Evolutionary conservation across 2,329 filamentous ascomycete genomes (phyloP).

Genomic region (Byssochlamys sp.): DNA sequence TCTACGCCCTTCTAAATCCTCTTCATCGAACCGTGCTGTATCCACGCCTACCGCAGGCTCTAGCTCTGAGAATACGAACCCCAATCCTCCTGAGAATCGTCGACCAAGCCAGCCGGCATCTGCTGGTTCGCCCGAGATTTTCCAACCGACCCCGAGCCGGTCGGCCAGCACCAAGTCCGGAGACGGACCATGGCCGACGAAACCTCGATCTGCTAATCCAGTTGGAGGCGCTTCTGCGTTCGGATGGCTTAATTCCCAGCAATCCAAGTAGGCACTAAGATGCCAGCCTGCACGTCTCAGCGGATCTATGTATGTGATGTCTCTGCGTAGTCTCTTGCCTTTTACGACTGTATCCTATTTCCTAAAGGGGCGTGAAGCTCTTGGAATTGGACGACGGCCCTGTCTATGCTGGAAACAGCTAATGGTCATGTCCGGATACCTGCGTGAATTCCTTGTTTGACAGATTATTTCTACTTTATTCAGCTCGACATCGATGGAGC

Average conservation of each 20-base stretch:
- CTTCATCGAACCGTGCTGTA: slow-evolving; percentile 30
- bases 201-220: slow-evolving; percentile 62
- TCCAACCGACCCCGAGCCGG: slow-evolving; percentile 9
- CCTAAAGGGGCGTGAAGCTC: background rate
- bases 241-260: slow-evolving; percentile 65
- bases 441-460: background rate
- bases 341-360: background rate
- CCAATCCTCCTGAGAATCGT: slow-evolving; percentile 6
- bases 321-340: background rate
- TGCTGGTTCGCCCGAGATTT: slow-evolving; percentile 6
- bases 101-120: slow-evolving; percentile 2
- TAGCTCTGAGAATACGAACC: background rate
- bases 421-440: background rate
- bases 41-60: slow-evolving; percentile 16
- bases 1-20: slow-evolving; percentile 62
- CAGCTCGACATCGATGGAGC: background rate
- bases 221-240: slow-evolving; percentile 89
- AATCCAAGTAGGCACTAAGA: slow-evolving; percentile 3
- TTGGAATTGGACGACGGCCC: background rate
- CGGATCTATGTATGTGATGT: background rate
- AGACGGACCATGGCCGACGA: slow-evolving; percentile 25
- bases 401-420: background rate
- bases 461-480: background rate
- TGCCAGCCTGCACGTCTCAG: background rate
- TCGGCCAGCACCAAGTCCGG: slow-evolving; percentile 13